These are phyloP conservation scores for Flaveria brownii DNA, from an alignment of 129 eudicot genomes.

Conservation along the genomic window DNA sequence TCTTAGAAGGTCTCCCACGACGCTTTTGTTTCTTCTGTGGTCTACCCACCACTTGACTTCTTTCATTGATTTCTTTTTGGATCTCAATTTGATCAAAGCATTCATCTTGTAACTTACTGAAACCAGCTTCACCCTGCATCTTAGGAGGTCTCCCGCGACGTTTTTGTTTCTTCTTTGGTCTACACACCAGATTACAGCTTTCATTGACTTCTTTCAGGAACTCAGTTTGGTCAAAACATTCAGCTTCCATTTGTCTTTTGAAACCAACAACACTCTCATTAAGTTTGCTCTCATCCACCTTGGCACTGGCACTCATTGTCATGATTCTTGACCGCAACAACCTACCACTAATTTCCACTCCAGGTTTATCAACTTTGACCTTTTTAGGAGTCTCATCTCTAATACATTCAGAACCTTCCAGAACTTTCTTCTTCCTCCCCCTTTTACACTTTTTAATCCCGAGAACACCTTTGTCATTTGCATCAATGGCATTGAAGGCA, in stretches of 20 bases:
- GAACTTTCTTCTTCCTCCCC: slow-evolving; percentile 52
- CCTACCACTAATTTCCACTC: slow-evolving; percentile 37
- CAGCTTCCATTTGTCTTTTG: slow-evolving; percentile 41
- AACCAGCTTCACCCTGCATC: slow-evolving; percentile 21
- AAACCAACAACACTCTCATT: slow-evolving; percentile 31
- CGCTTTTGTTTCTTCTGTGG: slow-evolving; percentile 36
- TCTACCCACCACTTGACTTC: slow-evolving; percentile 11
- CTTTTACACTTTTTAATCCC: slow-evolving; percentile 19
- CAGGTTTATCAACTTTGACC: slow-evolving; percentile 31
- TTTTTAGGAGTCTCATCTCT: slow-evolving; percentile 20
- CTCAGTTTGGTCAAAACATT: slow-evolving; percentile 37
- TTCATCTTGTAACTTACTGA: slow-evolving; percentile 5
- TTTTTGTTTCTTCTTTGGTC: slow-evolving; percentile 34
- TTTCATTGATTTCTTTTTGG: slow-evolving; percentile 16
- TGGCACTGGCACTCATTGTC: slow-evolving; percentile 35
- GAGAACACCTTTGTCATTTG: background rate
- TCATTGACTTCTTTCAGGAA: slow-evolving; percentile 19
- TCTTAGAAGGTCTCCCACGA: slow-evolving; percentile 65
- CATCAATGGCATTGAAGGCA: slow-evolving; percentile 12
- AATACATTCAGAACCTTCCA: slow-evolving; percentile 31
- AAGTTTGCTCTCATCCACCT: slow-evolving; percentile 34
- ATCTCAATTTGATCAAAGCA: background rate
- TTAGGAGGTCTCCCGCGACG: slow-evolving; percentile 67
- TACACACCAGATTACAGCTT: slow-evolving; percentile 4
- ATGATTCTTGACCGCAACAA: slow-evolving; percentile 65